Evolutionary conservation across 306 rosid species (phyloP).

Genomic region (Canavalia gladiata): DNA sequence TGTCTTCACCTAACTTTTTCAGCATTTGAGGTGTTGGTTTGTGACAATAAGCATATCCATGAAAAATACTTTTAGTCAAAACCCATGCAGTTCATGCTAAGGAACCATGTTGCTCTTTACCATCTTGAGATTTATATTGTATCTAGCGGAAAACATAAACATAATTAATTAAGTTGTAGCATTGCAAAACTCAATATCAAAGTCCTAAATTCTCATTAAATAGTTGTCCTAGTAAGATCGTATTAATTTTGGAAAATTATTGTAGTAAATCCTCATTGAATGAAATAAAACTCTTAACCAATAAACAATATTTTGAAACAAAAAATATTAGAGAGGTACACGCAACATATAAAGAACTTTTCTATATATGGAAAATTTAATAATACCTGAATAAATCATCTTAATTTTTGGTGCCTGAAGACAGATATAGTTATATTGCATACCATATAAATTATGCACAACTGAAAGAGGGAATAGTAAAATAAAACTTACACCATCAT

Average conservation of each 20-base stretch:
- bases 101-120: background rate
- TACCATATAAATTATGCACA: background rate
- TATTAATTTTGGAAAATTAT: background rate
- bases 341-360: background rate
- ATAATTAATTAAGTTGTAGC: background rate
- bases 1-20: no score
- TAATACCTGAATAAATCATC: background rate
- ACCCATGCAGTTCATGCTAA: background rate
- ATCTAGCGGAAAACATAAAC: background rate
- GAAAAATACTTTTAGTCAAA: background rate
- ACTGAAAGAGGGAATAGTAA: background rate
- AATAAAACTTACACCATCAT: slow-evolving; percentile 27
- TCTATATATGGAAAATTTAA: background rate
- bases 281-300: background rate
- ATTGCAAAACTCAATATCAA: background rate
- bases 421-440: background rate
- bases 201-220: slow-evolving; percentile 1
- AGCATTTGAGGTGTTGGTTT: no score
- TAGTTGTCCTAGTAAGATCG: background rate
- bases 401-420: background rate
- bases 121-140: background rate
- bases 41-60: background rate
- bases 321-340: background rate
- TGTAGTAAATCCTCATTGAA: background rate
- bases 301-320: background rate